A percentile compares a stretch with the other conserved stretches of the same genome.
Conservation (phyloP, 1,284 basidiomycete species). For the Pseudozyma pruni region DNA sequence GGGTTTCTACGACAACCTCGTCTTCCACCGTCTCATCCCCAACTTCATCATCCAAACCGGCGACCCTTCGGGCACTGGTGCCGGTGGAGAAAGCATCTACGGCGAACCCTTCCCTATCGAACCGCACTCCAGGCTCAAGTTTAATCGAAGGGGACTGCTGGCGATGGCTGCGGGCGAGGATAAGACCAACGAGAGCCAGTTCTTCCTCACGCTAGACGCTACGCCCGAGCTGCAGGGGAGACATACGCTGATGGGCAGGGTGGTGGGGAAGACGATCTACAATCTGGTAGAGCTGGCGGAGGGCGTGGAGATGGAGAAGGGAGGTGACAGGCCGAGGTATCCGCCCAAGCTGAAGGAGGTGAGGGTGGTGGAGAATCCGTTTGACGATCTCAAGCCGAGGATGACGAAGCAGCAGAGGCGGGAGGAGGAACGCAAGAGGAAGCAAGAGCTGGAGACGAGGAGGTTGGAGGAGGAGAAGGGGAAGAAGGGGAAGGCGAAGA, state of each 20-base stretch:
- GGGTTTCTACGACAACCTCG: conserved; percentile 94
- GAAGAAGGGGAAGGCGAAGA: conserved; percentile 46
- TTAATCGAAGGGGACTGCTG: conserved; percentile 85
- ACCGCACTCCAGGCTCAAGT: conserved; percentile 86
- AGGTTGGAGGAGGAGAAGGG: conserved; percentile 24
- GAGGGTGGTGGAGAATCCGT: conserved; percentile 89
- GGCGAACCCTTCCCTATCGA: conserved; percentile 90
- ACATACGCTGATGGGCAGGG: conserved; percentile 63
- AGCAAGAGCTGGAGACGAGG: conserved; percentile 73
- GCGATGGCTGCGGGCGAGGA: conserved; percentile 82
- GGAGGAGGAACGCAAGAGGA: conserved; percentile 79
- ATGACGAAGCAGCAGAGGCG: conserved; percentile 91
- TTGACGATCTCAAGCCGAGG: conserved; percentile 92
- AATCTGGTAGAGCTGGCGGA: conserved; percentile 76
- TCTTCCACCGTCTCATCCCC: conserved; percentile 90
- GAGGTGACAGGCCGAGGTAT: conserved; percentile 83
- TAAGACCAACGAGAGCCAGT: conserved; percentile 68
- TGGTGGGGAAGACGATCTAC: conserved; percentile 66
- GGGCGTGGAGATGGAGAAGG: conserved; percentile 75
- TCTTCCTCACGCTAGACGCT: conserved; percentile 64
- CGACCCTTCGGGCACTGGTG: conserved; percentile 90
- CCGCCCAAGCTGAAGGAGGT: conserved; percentile 88
- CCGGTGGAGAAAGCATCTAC: conserved; percentile 74
- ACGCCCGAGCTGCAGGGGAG: conserved; percentile 65
- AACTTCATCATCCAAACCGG: conserved; percentile 93